Evolutionary conservation across 176 grass and related monocot species (phyloP).

Genomic region (Ensete glaucum): DNA sequence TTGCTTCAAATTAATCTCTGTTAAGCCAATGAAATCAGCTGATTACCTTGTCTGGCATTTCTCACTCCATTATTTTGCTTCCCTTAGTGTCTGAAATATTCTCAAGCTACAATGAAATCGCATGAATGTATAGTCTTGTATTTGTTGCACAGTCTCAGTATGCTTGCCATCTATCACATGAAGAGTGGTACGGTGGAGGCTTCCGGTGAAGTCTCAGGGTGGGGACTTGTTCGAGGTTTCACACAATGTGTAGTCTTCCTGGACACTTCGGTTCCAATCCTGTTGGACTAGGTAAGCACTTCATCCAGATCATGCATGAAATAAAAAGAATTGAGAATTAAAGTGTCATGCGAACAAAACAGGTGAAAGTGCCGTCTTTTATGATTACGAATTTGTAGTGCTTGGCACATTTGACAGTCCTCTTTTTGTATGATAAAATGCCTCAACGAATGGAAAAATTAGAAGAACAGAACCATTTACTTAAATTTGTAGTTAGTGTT

Average conservation of each 20-base stretch:
- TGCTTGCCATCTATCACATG: too few relatives aligned
- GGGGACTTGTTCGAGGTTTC: background rate
- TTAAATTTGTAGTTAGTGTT: too few relatives aligned
- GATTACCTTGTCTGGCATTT: background rate
- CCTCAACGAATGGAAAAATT: background rate
- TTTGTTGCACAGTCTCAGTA: background rate
- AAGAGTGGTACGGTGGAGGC: background rate
- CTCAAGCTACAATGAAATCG: background rate
- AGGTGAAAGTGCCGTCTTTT: too few relatives aligned
- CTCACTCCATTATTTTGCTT: background rate
- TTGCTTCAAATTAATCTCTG: background rate
- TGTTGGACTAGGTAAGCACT: constrained; percentile 55
- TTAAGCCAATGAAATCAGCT: too few relatives aligned
- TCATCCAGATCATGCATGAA: background rate
- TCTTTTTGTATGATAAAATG: background rate
- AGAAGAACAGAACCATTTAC: background rate
- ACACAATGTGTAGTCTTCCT: constrained; percentile 44
- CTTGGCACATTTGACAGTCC: too few relatives aligned
- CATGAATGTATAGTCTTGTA: background rate
- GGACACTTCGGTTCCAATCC: constrained; percentile 89
- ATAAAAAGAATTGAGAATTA: too few relatives aligned
- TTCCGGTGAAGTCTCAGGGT: background rate
- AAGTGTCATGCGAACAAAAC: too few relatives aligned
- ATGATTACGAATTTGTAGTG: too few relatives aligned
- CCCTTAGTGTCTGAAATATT: background rate